phyloP scores from a whole-genome alignment of 176 grass and related monocot species.

The Saccharum spontaneum region DNA sequence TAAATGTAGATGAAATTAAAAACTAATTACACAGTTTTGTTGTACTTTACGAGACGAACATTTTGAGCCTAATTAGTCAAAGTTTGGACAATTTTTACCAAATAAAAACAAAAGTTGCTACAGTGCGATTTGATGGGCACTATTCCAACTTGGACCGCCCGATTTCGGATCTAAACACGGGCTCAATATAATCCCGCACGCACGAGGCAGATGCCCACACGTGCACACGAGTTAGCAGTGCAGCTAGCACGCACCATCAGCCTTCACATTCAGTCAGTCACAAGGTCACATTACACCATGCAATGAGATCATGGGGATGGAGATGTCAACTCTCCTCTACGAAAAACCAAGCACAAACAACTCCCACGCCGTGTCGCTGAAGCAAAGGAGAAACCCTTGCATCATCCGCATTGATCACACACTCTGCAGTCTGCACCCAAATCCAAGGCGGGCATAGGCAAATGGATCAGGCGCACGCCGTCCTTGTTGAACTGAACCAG shows the following conservation, averaged over 20 bases:
- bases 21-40: no score
- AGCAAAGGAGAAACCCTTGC: background rate
- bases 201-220: background rate
- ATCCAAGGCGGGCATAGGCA: background rate
- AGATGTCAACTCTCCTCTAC: background rate
- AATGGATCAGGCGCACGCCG: conserved; percentile 10
- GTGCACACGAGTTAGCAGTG: conserved; percentile 13
- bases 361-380: conserved; percentile 24
- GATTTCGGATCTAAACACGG: no score
- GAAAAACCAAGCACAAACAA: background rate
- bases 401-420: conserved; percentile 8
- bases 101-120: no score
- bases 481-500: conserved; percentile 7
- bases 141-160: no score
- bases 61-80: no score
- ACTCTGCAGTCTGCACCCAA: background rate
- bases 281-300: background rate
- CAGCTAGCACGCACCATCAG: background rate
- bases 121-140: no score
- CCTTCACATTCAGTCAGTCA: conserved; percentile 1
- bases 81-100: no score
- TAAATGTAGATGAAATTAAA: no score
- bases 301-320: conserved; percentile 7
- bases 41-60: no score
- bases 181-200: background rate